Base-by-base conservation (phyloP, 2,329 filamentous ascomycete species). In the Fusarium irregulare region DNA sequence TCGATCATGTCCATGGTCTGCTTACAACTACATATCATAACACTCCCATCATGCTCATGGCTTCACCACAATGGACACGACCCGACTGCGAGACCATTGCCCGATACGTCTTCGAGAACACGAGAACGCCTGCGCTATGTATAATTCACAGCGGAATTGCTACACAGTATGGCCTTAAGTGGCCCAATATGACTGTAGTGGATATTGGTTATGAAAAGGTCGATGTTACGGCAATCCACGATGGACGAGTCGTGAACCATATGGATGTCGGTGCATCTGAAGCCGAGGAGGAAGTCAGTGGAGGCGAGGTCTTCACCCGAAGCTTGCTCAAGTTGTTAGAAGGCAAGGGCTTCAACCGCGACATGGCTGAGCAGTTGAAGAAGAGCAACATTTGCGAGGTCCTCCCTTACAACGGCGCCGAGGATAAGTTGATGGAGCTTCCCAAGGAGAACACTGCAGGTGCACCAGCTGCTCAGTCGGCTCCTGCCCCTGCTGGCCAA, bases 71-170 rank as follows among this genome's bases (percentile, higher is more conserved):
- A 73, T 99, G 96, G 95, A 94, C 93, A 6, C 89, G 92, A 11
- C 91, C 92, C 67, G 94, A 98, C 79, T 91, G 91, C 78, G 95
- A 98, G 81, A 88, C 88, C 41, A 91, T 99, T 71, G 92, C 94
- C 16, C 93, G 96, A 68, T 99, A 97, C 83, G 89, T 98, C 70
- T 99, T 99, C 76, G 96, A 99, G 81, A 97, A 96, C 81, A 97
- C 97, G 78, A 96, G 95, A 83, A 96, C 93, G 0, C 96, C 96
- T 0, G 94, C 93, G 0, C 92, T 99, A 54, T 94, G 92, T 74
- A 86, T 98, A 68, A 91, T 99, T 83, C 93, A 98, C 80, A 92
- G 93, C 73, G 94, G 93, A 5, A 83, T 97, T 48, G 94, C 96
- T 27, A 92, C 93, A 1, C 91, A 96, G 60, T 98, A 97, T 76